A percentile compares a stretch with the other conserved stretches of the same genome.
These are phyloP conservation scores for Lecanicillium sp. DNA, from an alignment of 2,329 filamentous ascomycete genomes.

Conservation along the genomic window DNA sequence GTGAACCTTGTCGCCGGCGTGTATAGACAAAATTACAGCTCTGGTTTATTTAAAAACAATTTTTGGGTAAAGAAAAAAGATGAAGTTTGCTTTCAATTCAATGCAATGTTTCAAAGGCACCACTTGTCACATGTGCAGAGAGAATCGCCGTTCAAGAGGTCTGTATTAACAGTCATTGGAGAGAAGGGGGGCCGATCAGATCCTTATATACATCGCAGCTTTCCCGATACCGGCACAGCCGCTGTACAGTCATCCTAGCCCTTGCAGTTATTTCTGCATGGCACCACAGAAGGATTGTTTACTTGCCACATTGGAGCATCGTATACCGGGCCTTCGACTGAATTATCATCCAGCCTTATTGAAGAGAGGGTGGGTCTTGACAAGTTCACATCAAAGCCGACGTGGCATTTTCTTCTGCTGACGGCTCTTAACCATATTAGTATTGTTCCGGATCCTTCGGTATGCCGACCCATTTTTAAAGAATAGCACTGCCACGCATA, in stretches of 20 bases:
- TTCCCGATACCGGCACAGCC: neutral
- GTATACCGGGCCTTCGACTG: too few species aligned
- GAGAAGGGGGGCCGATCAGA: neutral
- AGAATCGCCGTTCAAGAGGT: neutral
- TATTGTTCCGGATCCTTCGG: too few species aligned
- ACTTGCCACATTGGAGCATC: neutral
- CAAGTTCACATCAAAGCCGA: neutral
- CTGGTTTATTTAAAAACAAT: neutral
- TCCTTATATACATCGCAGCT: neutral
- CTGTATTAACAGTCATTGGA: neutral
- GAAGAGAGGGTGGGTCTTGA: neutral
- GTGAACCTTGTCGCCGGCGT: neutral
- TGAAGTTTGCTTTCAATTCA: neutral
- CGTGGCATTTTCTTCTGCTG: too few species aligned
- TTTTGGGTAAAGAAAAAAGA: neutral
- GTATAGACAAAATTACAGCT: neutral
- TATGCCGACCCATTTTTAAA: too few species aligned
- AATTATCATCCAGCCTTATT: neutral
- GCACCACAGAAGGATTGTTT: neutral
- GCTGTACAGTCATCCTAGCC: neutral
- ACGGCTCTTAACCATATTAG: too few species aligned
- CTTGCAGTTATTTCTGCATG: neutral
- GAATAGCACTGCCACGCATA: neutral
- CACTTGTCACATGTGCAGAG: neutral
- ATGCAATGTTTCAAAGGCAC: neutral